Evolutionary conservation across 2,329 filamentous ascomycete species (phyloP).

Genomic region (Microsporum audouinii): DNA sequence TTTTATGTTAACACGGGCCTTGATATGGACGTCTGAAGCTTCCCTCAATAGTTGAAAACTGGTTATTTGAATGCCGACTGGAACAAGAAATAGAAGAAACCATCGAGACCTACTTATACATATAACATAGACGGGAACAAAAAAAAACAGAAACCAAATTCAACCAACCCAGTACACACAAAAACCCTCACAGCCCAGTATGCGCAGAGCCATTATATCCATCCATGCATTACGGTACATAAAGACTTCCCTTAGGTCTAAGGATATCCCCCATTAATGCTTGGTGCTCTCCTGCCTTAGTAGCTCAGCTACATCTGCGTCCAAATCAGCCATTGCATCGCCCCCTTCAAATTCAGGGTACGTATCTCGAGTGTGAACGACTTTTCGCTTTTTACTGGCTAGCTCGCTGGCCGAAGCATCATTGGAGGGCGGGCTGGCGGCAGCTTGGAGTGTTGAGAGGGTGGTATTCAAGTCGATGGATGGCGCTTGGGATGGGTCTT

Average conservation of each 20-base stretch:
- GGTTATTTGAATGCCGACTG: neutral
- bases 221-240: neutral
- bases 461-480: neutral
- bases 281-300: conserved; percentile 37
- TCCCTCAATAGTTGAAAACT: neutral
- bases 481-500: neutral
- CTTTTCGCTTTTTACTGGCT: conserved; percentile 40
- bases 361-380: conserved; percentile 33
- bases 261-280: neutral
- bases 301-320: conserved; percentile 51
- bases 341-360: conserved; percentile 40
- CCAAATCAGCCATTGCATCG: conserved; percentile 45
- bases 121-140: neutral
- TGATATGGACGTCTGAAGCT: neutral
- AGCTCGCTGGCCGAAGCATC: conserved; percentile 13
- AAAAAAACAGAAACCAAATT: neutral
- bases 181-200: neutral
- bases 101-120: neutral
- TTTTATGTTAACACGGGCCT: neutral
- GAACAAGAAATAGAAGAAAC: neutral
- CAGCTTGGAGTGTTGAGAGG: neutral
- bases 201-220: neutral
- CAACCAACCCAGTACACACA: neutral
- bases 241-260: neutral
- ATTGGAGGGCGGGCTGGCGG: neutral